Base-by-base conservation (phyloP, 331 rosid genomes). In the Stylosanthes scabra region DNA sequence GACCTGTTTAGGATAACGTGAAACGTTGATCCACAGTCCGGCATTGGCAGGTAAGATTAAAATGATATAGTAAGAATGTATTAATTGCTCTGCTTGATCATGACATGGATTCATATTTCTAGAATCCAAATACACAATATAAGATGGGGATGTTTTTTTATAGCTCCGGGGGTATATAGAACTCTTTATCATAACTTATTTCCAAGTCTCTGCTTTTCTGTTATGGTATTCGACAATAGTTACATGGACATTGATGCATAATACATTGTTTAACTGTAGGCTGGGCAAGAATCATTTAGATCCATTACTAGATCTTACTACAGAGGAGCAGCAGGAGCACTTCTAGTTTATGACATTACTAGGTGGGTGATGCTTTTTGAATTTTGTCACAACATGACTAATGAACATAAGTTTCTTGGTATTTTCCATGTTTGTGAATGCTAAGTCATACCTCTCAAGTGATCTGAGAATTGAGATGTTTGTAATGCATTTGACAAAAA, bases 231-330 rank as follows among this genome's bases (percentile, higher is more conserved):
- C 51, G 16, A 41, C 11, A 37, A 28, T 46, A 74, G 49, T 59
- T 59, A 60, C 60, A 40, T 68, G 25, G 10, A 37, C 74, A 70
- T 74, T 81, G 71, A 76, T 46, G 65, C 41, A 59, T 49, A 76
- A 45, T 54, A 7, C 9, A 3, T 20, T 29, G 74, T 77, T 72
- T 73, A 42, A 50, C 56, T 82, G 74, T 86, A 93, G 98, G 98
- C 98, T 60, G 98, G 98, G 74, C 98, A 93, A 87, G 98, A 93
- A 75, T 93, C 98, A 14, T 93, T 93, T 88, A 86, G 98, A 79
- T 93, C 98, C 12, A 93, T 93, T 82, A 93, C 98, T 74, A 84
- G 98, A 82, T 93, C 98, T 50, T 93, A 93, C 80, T 93, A 93
- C 71, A 82, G 98, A 71, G 98, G 98, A 85, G 98, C 98, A 54